phyloP scores from a whole-genome alignment of 78 protist genomes.

The Bigelowiella natans region DNA sequence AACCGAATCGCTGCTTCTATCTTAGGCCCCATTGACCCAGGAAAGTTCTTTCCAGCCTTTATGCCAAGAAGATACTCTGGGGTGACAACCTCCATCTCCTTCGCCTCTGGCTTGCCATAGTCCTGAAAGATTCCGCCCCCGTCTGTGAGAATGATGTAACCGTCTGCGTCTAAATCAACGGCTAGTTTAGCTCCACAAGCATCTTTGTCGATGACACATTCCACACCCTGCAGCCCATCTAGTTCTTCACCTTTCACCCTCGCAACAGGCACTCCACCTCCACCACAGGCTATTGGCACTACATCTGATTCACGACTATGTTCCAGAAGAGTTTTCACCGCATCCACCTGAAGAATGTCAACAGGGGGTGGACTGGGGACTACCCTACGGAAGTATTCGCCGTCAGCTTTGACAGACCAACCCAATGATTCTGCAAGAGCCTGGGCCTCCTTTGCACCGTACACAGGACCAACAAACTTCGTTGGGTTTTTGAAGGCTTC shows the following conservation, averaged over 20 bases:
- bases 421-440: not conserved
- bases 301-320: not conserved
- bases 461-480: constrained; percentile 5
- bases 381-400: constrained; percentile 2
- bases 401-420: not conserved
- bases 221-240: constrained; percentile 15
- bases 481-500: constrained; percentile 3
- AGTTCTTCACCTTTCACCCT: not conserved
- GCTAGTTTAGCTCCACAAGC: constrained; percentile 17
- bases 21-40: constrained; percentile 38
- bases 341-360: constrained; percentile 4
- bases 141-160: constrained; percentile 26
- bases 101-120: constrained; percentile 19
- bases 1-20: constrained; percentile 9
- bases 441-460: constrained; percentile 3
- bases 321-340: not conserved
- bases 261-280: constrained; percentile 21
- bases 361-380: constrained; percentile 31
- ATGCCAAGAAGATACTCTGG: constrained; percentile 1
- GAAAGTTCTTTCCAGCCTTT: constrained; percentile 15
- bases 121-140: not conserved
- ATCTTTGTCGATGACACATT: constrained; percentile 38
- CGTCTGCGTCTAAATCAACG: constrained; percentile 12
- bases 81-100: not conserved
- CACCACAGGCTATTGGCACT: constrained; percentile 19